Evolutionary conservation across 1,284 basidiomycete species (phyloP).

Genomic region (Tilletia setariae): DNA sequence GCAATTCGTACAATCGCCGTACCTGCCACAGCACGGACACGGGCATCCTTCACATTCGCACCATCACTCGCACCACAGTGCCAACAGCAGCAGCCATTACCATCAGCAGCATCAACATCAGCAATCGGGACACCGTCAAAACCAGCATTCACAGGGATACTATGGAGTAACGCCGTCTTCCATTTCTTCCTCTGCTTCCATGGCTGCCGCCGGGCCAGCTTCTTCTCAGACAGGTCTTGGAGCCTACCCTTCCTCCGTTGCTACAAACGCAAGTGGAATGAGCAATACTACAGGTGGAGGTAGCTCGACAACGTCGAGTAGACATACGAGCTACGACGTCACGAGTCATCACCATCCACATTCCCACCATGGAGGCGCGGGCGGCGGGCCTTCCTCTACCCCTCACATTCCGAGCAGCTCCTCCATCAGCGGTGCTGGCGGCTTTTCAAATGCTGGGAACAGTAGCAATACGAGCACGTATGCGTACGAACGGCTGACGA

Average conservation of each 20-base stretch:
- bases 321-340: too few relatives aligned
- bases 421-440: not conserved
- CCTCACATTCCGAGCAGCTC: not conserved
- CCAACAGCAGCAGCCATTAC: not conserved
- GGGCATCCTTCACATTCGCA: not conserved
- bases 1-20: not conserved
- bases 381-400: not conserved
- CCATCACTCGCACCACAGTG: not conserved
- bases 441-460: not conserved
- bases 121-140: not conserved
- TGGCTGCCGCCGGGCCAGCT: not conserved
- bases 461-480: slow-evolving; percentile 9
- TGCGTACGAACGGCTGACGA: slow-evolving; percentile 46
- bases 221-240: too few relatives aligned
- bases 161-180: not conserved
- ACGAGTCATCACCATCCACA: too few relatives aligned
- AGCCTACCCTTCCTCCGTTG: too few relatives aligned
- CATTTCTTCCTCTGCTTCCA: not conserved
- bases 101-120: slow-evolving; percentile 4
- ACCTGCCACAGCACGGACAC: not conserved
- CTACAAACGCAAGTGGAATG: too few relatives aligned
- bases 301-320: too few relatives aligned
- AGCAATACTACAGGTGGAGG: too few relatives aligned
- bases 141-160: not conserved
- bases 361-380: too few relatives aligned